These are phyloP conservation scores for Suillus placidus DNA, from an alignment of 768 basidiomycete species.

Conservation along the genomic window DNA sequence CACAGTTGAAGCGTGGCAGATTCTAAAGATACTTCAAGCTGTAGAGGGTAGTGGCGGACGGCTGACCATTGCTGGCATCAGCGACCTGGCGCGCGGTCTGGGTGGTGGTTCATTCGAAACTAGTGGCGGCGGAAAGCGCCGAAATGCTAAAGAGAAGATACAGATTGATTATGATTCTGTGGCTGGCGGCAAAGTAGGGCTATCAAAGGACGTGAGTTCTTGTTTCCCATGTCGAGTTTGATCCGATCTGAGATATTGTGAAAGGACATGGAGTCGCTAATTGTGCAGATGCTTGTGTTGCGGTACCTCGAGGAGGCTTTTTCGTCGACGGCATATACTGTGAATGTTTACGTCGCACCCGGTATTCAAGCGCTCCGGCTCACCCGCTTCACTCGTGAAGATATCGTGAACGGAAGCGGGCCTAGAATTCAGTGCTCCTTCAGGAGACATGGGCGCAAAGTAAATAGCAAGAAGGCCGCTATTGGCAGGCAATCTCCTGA, in stretches of 20 bases:
- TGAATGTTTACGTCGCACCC: slow-evolving; percentile 51
- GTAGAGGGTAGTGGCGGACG: slow-evolving; percentile 47
- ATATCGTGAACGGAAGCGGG: slow-evolving; percentile 38
- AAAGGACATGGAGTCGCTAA: slow-evolving; percentile 52
- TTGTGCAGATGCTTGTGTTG: slow-evolving; percentile 66
- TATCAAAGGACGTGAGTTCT: slow-evolving; percentile 69
- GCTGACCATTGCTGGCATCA: slow-evolving; percentile 69
- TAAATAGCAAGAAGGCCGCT: neutral
- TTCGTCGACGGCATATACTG: slow-evolving; percentile 53
- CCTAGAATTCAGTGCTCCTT: slow-evolving; percentile 43
- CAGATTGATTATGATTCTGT: slow-evolving; percentile 53
- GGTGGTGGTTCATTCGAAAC: slow-evolving; percentile 50
- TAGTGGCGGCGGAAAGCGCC: slow-evolving; percentile 38
- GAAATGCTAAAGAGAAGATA: slow-evolving; percentile 48
- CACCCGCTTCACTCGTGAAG: slow-evolving; percentile 42
- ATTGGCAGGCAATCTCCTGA: slow-evolving; percentile 1
- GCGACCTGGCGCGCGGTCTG: slow-evolving; percentile 65
- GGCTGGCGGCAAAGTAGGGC: slow-evolving; percentile 65
- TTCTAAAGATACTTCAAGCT: slow-evolving; percentile 61
- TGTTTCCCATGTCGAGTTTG: slow-evolving; percentile 9
- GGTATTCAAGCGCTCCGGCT: slow-evolving; percentile 52
- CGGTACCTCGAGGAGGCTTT: slow-evolving; percentile 29
- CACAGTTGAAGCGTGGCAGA: slow-evolving; percentile 77
- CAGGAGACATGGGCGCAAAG: slow-evolving; percentile 13
- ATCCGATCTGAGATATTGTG: slow-evolving; percentile 54